Base-by-base conservation (phyloP, 345 rosid genomes). In the Kandelia obovata region DNA sequence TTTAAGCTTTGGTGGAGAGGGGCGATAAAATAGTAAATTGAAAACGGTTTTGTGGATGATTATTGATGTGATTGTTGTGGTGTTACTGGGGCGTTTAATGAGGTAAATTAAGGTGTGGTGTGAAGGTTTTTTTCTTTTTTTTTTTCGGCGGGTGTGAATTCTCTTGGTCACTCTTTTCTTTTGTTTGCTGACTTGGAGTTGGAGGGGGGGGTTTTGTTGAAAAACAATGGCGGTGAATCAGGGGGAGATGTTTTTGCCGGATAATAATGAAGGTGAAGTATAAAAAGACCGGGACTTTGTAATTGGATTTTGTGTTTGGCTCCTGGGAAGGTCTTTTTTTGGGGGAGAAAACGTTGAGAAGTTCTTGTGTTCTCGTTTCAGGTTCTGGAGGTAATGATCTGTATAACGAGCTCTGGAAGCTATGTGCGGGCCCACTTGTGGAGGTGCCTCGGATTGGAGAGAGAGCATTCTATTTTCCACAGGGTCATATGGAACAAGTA, bases 401-500 rank as follows among this genome's bases (percentile, higher is more conserved):
- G 74, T 86, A 89, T 66, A 71, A 71, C 30, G 95, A 88, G 87
- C 71, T 89, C n/a, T 94, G 98, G 98, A 87, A 84, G 73, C 83
- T 85, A 20, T 89, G 96, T 70, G 95, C 98, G 7, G 97, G 97
- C 11, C 95, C 97, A 56, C 69, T 89, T 2, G 96, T 91, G 53
- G 95, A 88, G 65, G 85, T 91, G 65, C 98, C 98, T 27, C 81
- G 73, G 74, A 30, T 34, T 57, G 78, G 74, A n/a, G 88, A 91
- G 73, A 79, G 83, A 65, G 97, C 91, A 16, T 91, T 71, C 81
- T 94, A 94, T 67, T 88, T 94, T 71, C 97, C 98, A 20, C 98
- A 94, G 75, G 97, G 98, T 10, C 98, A 94, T 74, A 89, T 91
- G 92, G 98, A 94, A 64, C 98, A 94, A 82, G 98, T 79, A 75